A percentile compares a stretch with the other conserved stretches of the same genome.
Evolutionary conservation across 2,329 filamentous ascomycete genomes (phyloP).

Genomic region (Penicillium frequentans): DNA sequence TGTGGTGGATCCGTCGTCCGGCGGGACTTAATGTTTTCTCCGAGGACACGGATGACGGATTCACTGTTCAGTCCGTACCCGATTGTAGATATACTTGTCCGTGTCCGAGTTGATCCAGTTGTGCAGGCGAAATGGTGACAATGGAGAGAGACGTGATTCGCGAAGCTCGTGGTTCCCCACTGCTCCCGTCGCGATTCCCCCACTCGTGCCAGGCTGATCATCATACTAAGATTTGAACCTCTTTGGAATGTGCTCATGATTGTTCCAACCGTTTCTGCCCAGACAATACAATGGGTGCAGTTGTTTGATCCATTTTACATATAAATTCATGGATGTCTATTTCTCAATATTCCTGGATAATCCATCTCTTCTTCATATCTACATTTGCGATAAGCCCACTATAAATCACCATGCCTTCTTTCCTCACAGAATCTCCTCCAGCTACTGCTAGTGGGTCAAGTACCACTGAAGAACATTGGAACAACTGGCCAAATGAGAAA

Average conservation of each 20-base stretch:
- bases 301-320: background rate
- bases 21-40: too few species aligned
- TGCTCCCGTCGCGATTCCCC: constrained; percentile 20
- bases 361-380: background rate
- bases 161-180: background rate
- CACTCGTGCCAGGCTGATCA: background rate
- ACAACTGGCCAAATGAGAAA: constrained; percentile 54
- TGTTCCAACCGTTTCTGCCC: too few species aligned
- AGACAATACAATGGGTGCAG: too few species aligned
- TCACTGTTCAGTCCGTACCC: background rate
- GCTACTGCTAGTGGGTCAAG: background rate
- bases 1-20: background rate
- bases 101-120: background rate
- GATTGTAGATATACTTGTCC: background rate
- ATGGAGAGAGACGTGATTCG: background rate
- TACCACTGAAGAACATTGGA: constrained; percentile 24
- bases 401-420: constrained; percentile 4
- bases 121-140: background rate
- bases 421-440: background rate
- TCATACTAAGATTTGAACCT: too few species aligned
- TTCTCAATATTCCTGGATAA: too few species aligned
- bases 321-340: background rate
- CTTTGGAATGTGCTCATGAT: too few species aligned
- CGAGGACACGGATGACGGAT: background rate
- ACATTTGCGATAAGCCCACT: background rate